Percentiles rank a stretch among this genome's conserved stretches.
Evolutionary conservation across 176 grass and related monocot genomes (phyloP).

Genomic region (Aegilops tauschii): DNA sequence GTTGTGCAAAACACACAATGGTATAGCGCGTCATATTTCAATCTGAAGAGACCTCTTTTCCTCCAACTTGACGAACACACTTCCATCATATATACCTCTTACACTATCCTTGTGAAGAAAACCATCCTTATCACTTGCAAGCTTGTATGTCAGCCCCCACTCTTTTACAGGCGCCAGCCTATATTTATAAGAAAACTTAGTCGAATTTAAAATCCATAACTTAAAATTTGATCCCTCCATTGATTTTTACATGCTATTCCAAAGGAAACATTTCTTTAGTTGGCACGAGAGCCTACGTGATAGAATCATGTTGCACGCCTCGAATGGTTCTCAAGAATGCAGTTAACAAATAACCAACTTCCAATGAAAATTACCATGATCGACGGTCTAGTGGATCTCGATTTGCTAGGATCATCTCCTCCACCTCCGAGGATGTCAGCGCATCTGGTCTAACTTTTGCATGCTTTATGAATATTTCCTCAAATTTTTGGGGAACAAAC

Average conservation of each 20-base stretch:
- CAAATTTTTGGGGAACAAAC: constrained; percentile 73
- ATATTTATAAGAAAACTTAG: background rate
- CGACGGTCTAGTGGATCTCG: constrained; percentile 40
- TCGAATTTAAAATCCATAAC: background rate
- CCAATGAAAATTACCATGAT: constrained; percentile 49
- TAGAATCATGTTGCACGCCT: background rate
- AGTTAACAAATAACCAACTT: background rate
- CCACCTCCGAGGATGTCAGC: constrained; percentile 46
- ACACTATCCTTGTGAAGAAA: constrained; percentile 59
- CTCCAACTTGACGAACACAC: constrained; percentile 62
- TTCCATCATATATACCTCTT: constrained; percentile 62
- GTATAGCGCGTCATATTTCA: background rate
- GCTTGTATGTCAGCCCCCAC: constrained; percentile 44
- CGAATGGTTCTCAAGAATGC: background rate
- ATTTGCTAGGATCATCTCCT: constrained; percentile 62
- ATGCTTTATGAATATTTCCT: constrained; percentile 78
- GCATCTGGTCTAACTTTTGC: constrained; percentile 53
- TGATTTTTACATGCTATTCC: background rate
- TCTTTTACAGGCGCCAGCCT: constrained; percentile 35
- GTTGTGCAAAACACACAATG: background rate
- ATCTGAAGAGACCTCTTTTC: constrained; percentile 18
- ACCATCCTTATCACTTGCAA: constrained; percentile 50
- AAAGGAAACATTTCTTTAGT: background rate
- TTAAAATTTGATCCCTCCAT: background rate
- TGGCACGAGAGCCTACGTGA: background rate